phyloP scores from a whole-genome alignment of 805 yeast species.

The Zygoascus tannicola region DNA sequence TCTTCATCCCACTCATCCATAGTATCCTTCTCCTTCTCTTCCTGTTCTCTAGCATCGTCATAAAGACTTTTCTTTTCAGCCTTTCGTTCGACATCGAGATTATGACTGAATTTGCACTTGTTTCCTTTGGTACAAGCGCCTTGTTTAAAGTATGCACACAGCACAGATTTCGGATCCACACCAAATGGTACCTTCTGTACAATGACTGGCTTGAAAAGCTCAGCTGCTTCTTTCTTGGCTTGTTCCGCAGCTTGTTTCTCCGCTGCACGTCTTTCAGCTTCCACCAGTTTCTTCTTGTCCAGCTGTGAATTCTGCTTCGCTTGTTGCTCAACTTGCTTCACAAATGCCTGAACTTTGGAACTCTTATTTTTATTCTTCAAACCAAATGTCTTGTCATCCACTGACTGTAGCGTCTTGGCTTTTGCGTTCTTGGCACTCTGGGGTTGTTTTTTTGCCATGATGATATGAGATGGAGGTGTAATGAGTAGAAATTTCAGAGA shows the following conservation, averaged over 20 bases:
- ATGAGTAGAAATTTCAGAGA: not conserved
- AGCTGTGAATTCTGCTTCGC: constrained; percentile 44
- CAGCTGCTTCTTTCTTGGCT: constrained; percentile 81
- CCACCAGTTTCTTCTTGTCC: constrained; percentile 64
- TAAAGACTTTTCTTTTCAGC: constrained; percentile 86
- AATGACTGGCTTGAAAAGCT: constrained; percentile 55
- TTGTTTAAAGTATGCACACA: constrained; percentile 83
- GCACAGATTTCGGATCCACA: constrained; percentile 89
- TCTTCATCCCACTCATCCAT: constrained; percentile 98
- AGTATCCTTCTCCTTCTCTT: constrained; percentile 63
- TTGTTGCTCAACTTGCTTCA: constrained; percentile 60
- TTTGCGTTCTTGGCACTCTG: constrained; percentile 43
- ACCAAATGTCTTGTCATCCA: constrained; percentile 89
- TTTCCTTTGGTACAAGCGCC: constrained; percentile 60
- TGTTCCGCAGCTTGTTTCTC: constrained; percentile 87
- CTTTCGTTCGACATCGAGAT: constrained; percentile 74
- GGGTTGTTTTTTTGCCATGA: constrained; percentile 38
- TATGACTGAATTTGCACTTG: constrained; percentile 89
- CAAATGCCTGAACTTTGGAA: constrained; percentile 70
- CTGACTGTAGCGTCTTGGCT: constrained; percentile 47
- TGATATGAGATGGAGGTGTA: too few relatives aligned
- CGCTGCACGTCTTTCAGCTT: constrained; percentile 52
- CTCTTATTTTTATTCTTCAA: constrained; percentile 92
- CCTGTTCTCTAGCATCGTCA: constrained; percentile 64
- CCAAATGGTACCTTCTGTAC: constrained; percentile 90